Evolutionary conservation across 306 rosid species (phyloP).

Genomic region (Casuarina cunninghamiana): DNA sequence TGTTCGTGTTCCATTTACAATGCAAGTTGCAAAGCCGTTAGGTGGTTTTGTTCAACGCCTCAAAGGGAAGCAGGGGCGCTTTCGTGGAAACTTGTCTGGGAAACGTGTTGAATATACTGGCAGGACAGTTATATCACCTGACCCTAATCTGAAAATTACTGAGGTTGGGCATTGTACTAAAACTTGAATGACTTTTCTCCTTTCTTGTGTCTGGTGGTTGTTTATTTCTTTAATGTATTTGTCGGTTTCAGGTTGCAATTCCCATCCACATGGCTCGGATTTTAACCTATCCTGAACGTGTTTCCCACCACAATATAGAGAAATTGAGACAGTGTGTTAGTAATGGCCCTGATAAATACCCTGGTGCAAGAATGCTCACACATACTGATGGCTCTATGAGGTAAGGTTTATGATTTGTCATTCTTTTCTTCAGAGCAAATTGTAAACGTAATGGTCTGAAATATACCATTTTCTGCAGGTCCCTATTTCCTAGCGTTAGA

Average conservation of each 20-base stretch:
- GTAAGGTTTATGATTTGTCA: constrained; percentile 34
- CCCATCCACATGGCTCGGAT: constrained; percentile 94
- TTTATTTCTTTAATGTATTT: constrained; percentile 19
- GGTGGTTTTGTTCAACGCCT: constrained; percentile 88
- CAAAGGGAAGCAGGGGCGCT: constrained; percentile 92
- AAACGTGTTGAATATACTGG: constrained; percentile 95
- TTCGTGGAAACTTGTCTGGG: constrained; percentile 91
- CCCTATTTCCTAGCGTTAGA: constrained; percentile 39
- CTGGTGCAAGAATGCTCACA: constrained; percentile 73
- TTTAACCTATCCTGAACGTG: constrained; percentile 87
- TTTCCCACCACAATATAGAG: constrained; percentile 79
- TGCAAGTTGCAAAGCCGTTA: constrained; percentile 52
- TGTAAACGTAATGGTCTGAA: constrained; percentile 18
- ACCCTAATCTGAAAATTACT: constrained; percentile 88
- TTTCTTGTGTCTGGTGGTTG: constrained; percentile 6
- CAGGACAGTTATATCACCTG: constrained; percentile 96
- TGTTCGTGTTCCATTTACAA: constrained; percentile 48
- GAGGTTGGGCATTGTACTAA: constrained; percentile 53
- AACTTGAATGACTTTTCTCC: constrained; percentile 18
- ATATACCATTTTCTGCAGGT: constrained; percentile 44
- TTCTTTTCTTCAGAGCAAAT: constrained; percentile 18
- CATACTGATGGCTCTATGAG: constrained; percentile 54
- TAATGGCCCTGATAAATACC: constrained; percentile 92
- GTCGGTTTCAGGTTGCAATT: constrained; percentile 71
- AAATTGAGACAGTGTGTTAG: constrained; percentile 87